A percentile compares a stretch with the other conserved stretches of the same genome.
Conservation (phyloP, 495 filamentous ascomycete species). For the Neurospora sp. region DNA sequence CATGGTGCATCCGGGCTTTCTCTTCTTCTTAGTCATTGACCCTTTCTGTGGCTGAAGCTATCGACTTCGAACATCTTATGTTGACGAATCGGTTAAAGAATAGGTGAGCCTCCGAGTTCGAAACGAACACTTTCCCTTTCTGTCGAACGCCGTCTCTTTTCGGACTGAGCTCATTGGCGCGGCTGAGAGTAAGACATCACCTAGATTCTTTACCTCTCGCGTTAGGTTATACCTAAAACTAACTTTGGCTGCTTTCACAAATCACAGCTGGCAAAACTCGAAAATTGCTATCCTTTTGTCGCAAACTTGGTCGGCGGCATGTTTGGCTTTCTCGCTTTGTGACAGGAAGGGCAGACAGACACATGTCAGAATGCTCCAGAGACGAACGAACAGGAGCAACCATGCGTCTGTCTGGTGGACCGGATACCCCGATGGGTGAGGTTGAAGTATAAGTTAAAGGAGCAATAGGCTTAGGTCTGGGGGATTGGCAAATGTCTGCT, state of each 20-base stretch:
- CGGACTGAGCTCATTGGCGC: background rate
- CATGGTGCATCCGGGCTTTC: background rate
- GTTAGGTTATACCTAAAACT: no score
- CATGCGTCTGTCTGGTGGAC: constrained; percentile 8
- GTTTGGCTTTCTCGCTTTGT: constrained; percentile 20
- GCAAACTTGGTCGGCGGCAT: constrained; percentile 27
- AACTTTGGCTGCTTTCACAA: no score
- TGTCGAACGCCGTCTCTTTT: background rate
- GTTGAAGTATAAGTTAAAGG: constrained; percentile 10
- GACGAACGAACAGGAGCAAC: constrained; percentile 2
- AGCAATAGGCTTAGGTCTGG: background rate
- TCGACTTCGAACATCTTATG: background rate
- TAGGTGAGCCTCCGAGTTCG: background rate
- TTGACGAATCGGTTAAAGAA: background rate
- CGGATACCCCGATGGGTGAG: constrained; percentile 7
- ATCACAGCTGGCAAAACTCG: constrained; percentile 35
- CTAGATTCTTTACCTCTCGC: no score
- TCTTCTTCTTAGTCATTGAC: background rate
- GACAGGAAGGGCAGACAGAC: constrained; percentile 7
- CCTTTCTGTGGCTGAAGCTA: background rate
- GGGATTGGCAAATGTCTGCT: no score
- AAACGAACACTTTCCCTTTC: background rate
- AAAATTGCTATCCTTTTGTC: constrained; percentile 30
- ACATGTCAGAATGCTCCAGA: background rate
- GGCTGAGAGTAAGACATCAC: background rate